phyloP scores from a whole-genome alignment of 176 grass and related monocot species.

The Canna indica region DNA sequence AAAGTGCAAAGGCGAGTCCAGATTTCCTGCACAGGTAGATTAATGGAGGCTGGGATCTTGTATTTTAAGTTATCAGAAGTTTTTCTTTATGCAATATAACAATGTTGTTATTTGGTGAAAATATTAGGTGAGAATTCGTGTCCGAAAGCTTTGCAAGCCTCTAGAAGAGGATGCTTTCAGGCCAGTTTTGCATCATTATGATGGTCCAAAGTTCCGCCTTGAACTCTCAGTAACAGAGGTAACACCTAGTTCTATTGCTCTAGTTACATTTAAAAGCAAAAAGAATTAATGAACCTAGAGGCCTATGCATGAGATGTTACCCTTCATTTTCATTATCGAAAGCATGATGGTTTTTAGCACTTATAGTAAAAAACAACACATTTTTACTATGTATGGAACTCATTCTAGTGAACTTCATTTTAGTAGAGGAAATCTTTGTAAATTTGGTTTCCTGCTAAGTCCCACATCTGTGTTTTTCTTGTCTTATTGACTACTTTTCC shows the following conservation, averaged over 20 bases:
- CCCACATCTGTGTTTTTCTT: no score
- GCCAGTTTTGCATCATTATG: slow-evolving; percentile 94
- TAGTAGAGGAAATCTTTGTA: neutral
- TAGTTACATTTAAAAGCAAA: neutral
- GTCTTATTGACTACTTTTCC: no score
- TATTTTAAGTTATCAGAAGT: neutral
- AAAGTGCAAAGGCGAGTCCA: slow-evolving; percentile 95
- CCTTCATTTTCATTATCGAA: no score
- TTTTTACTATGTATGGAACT: neutral
- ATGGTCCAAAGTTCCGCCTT: slow-evolving; percentile 92
- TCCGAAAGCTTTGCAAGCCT: slow-evolving; percentile 85
- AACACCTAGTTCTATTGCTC: slow-evolving; percentile 15
- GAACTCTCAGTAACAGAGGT: slow-evolving; percentile 98
- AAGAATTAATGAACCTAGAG: no score
- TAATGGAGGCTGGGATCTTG: neutral
- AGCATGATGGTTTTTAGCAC: no score
- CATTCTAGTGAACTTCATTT: neutral
- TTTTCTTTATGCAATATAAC: neutral
- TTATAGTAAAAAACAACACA: neutral
- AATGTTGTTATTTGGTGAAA: slow-evolving; percentile 26
- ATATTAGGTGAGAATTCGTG: slow-evolving; percentile 77
- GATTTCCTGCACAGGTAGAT: slow-evolving; percentile 88
- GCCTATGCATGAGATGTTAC: no score
- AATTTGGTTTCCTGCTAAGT: neutral
- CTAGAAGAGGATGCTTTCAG: slow-evolving; percentile 98